Evolutionary conservation across 768 basidiomycete genomes (phyloP).

Genomic region (Kwoniella heveanensis): DNA sequence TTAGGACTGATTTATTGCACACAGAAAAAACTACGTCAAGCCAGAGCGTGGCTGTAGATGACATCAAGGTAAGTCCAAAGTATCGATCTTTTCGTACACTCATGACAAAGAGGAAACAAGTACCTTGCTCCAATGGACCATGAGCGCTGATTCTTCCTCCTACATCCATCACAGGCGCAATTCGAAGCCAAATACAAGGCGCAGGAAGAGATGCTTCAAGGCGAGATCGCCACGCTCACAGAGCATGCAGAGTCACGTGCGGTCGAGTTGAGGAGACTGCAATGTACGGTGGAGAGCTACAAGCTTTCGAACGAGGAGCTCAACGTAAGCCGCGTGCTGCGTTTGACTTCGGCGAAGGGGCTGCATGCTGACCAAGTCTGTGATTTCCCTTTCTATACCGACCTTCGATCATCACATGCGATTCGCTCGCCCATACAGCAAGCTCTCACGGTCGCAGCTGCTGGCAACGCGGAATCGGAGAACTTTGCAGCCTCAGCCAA

Average conservation of each 20-base stretch:
- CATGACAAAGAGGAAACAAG: too few species aligned
- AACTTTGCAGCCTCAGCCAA: slow-evolving; percentile 95
- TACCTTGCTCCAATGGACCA: too few species aligned
- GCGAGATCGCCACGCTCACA: slow-evolving; percentile 81
- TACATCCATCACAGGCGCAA: too few species aligned
- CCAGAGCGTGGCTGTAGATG: slow-evolving; percentile 72
- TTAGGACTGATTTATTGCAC: background rate
- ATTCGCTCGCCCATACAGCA: slow-evolving; percentile 63
- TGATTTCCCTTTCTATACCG: background rate
- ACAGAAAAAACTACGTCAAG: slow-evolving; percentile 39
- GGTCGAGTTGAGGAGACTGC: slow-evolving; percentile 80
- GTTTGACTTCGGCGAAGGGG: slow-evolving; percentile 10
- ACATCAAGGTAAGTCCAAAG: slow-evolving; percentile 77
- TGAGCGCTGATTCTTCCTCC: too few species aligned
- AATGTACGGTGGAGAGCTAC: slow-evolving; percentile 83
- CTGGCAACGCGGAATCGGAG: slow-evolving; percentile 95
- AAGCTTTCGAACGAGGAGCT: slow-evolving; percentile 97
- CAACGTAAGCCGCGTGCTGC: slow-evolving; percentile 66
- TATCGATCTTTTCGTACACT: too few species aligned
- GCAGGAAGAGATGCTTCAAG: slow-evolving; percentile 83
- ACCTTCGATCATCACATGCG: slow-evolving; percentile 1
- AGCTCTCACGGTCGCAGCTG: slow-evolving; percentile 90
- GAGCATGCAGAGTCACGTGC: slow-evolving; percentile 83
- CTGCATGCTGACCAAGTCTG: slow-evolving; percentile 5
- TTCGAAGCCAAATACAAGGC: slow-evolving; percentile 90